A percentile compares a stretch with the other conserved stretches of the same genome.
phyloP scores from a whole-genome alignment of 2,329 filamentous ascomycete species.

The Sclerotinia sclerotiorum region DNA sequence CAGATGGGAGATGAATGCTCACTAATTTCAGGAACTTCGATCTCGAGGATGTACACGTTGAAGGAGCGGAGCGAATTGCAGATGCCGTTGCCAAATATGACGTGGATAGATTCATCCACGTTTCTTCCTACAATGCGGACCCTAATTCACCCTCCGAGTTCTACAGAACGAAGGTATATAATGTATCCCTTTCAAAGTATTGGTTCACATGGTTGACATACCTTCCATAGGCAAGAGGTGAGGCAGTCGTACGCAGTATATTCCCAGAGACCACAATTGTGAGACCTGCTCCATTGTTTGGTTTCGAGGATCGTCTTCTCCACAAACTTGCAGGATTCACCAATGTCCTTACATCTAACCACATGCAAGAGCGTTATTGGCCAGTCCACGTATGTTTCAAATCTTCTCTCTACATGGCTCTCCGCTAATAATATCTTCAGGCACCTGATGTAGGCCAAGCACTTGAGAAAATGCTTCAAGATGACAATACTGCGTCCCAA shows the following conservation, averaged over 20 bases:
- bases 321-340: conserved; percentile 77
- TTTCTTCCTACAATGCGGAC: conserved; percentile 91
- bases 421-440: conserved; percentile 45
- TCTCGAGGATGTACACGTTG: conserved; percentile 87
- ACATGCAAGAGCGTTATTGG: conserved; percentile 87
- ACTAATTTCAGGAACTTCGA: conserved; percentile 76
- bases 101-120: conserved; percentile 92
- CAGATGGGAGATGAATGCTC: conserved; percentile 33
- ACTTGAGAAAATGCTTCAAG: conserved; percentile 84
- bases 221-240: conserved; percentile 63
- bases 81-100: conserved; percentile 98
- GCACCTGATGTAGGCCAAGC: conserved; percentile 87
- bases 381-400: conserved; percentile 72
- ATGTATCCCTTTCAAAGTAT: neutral
- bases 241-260: conserved; percentile 80
- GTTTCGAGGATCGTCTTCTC: conserved; percentile 90
- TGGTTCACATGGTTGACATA: neutral
- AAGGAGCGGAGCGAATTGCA: conserved; percentile 87
- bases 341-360: conserved; percentile 86
- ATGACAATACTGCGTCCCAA: conserved; percentile 85
- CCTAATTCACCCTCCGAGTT: conserved; percentile 81
- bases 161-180: conserved; percentile 74
- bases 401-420: neutral
- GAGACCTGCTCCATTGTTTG: conserved; percentile 88
- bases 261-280: conserved; percentile 98